phyloP scores from a whole-genome alignment of 176 grass and related monocot genomes.

The Triticum turgidum region DNA sequence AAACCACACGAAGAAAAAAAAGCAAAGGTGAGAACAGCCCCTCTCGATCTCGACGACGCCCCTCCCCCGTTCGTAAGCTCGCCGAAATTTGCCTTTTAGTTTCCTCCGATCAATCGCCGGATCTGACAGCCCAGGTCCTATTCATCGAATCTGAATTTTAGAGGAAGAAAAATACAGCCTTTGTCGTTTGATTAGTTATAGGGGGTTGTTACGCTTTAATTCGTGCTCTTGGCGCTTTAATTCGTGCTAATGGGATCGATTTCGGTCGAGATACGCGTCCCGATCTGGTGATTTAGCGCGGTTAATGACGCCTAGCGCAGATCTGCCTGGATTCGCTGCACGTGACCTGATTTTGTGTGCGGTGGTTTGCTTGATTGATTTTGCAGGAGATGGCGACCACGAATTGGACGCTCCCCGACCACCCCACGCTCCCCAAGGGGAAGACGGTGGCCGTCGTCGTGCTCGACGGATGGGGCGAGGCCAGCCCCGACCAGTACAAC shows the following conservation, averaged over 20 bases:
- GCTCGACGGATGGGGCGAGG: slow-evolving; percentile 92
- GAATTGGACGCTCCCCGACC: slow-evolving; percentile 65
- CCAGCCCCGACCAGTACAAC: slow-evolving; percentile 77
- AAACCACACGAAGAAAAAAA: slow-evolving; percentile 1
- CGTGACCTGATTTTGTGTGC: neutral
- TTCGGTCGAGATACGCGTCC: neutral
- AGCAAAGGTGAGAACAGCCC: slow-evolving; percentile 15
- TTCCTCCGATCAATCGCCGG: neutral
- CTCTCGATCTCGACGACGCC: neutral
- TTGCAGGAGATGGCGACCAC: slow-evolving; percentile 54
- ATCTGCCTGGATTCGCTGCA: slow-evolving; percentile 15
- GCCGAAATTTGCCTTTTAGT: neutral
- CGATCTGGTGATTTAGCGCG: slow-evolving; percentile 9
- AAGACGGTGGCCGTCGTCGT: slow-evolving; percentile 84
- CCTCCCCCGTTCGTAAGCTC: neutral
- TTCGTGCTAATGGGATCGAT: neutral
- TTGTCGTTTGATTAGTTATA: neutral
- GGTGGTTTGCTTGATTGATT: slow-evolving; percentile 24
- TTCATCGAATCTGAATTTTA: neutral
- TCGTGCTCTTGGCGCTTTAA: neutral
- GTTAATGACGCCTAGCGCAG: neutral
- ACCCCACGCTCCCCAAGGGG: slow-evolving; percentile 80
- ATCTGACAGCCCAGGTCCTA: neutral
- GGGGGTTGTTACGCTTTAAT: neutral
- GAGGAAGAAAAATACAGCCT: neutral